These are phyloP conservation scores for Inosperma sp. DNA, from an alignment of 768 basidiomycete genomes.

Conservation along the genomic window DNA sequence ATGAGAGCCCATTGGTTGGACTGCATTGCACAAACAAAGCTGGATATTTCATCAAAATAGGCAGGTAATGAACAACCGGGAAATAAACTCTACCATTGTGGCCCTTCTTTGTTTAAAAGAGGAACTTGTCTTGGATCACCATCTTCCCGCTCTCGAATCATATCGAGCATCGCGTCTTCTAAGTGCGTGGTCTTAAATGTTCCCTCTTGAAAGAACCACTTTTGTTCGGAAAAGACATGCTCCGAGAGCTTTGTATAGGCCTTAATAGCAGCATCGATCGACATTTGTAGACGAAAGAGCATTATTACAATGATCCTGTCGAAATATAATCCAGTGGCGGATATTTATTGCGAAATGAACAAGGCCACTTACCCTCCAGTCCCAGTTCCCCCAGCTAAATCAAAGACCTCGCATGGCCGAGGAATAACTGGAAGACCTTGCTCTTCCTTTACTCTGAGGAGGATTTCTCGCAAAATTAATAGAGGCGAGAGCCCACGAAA, in stretches of 20 bases:
- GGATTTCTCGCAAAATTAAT: background rate
- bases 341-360: background rate
- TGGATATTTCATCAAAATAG: background rate
- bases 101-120: background rate
- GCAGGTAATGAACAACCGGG: background rate
- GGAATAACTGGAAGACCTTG: background rate
- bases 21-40: background rate
- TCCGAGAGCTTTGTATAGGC: background rate
- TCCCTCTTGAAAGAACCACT: background rate
- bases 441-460: background rate
- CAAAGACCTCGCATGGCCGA: background rate
- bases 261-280: background rate
- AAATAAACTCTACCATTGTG: background rate
- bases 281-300: constrained; percentile 2
- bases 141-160: background rate
- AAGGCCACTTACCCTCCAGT: constrained; percentile 1
- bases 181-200: background rate
- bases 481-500: background rate
- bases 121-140: background rate
- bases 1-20: too few relatives aligned
- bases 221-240: background rate
- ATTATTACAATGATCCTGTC: background rate
- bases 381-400: background rate
- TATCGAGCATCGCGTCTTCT: background rate
- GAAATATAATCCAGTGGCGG: background rate